A percentile compares a stretch with the other conserved stretches of the same genome.
Conservation (phyloP, 495 filamentous ascomycete species). For the Lasiosphaeria hispida region DNA sequence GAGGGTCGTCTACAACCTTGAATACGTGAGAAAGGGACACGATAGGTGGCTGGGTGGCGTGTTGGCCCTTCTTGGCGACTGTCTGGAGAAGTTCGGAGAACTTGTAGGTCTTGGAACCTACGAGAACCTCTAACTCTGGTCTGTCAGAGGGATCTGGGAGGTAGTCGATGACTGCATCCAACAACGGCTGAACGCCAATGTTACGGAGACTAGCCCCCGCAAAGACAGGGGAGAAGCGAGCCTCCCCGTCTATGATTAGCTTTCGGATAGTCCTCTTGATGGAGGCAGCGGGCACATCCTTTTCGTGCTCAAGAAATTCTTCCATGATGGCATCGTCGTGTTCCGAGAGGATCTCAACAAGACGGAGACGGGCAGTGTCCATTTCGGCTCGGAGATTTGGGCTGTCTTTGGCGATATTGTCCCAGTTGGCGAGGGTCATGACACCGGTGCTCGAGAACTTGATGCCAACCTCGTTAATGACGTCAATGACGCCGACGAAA, state of each 20-base stretch:
- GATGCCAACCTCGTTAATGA: conserved; percentile 55
- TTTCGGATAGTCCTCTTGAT: conserved; percentile 74
- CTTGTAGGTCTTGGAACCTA: conserved; percentile 55
- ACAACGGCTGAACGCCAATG: conserved; percentile 88
- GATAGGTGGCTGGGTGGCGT: conserved; percentile 47
- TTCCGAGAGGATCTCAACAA: conserved; percentile 82
- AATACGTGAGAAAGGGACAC: conserved; percentile 85
- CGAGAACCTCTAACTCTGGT: conserved; percentile 72
- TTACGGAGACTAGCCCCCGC: conserved; percentile 91
- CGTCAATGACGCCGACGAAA: conserved; percentile 81
- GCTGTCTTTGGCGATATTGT: conserved; percentile 31
- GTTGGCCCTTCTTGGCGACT: conserved; percentile 43
- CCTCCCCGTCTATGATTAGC: conserved; percentile 60
- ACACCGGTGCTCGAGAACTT: conserved; percentile 52
- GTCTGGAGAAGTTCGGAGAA: conserved; percentile 51
- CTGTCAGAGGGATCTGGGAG: conserved; percentile 80
- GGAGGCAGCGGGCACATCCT: conserved; percentile 64
- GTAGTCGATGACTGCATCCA: conserved; percentile 83
- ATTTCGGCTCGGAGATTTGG: conserved; percentile 64
- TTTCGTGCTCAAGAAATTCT: conserved; percentile 71
- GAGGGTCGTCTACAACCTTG: conserved; percentile 89
- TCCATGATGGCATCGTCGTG: conserved; percentile 85
- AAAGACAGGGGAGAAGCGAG: conserved; percentile 78
- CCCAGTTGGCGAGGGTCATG: conserved; percentile 53
- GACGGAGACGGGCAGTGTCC: conserved; percentile 66